These are phyloP conservation scores for Cicer bijugum DNA, from an alignment of 306 rosid species.

Conservation along the genomic window DNA sequence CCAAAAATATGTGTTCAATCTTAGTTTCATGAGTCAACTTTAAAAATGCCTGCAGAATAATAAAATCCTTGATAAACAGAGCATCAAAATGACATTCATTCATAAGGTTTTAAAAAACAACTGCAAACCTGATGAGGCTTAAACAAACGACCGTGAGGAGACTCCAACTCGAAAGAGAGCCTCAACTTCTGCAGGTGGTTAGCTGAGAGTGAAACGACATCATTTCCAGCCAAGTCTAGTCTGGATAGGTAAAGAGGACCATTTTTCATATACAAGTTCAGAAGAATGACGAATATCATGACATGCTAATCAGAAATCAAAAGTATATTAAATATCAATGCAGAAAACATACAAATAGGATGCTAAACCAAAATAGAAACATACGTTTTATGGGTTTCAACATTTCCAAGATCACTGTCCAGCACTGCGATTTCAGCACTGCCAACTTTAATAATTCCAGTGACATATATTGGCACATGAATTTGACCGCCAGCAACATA, in stretches of 20 bases:
- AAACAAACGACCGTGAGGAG: constrained; percentile 70
- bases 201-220: constrained; percentile 69
- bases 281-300: constrained; percentile 35
- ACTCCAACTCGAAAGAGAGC: constrained; percentile 76
- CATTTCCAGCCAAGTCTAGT: constrained; percentile 77
- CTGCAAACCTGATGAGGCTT: constrained; percentile 93
- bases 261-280: too few relatives aligned
- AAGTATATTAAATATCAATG: neutral
- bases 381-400: constrained; percentile 86
- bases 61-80: constrained; percentile 48
- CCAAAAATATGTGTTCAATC: constrained; percentile 84
- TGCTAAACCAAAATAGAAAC: constrained; percentile 41
- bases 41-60: constrained; percentile 79
- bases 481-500: constrained; percentile 86
- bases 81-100: constrained; percentile 36
- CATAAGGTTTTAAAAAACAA: constrained; percentile 39
- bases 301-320: constrained; percentile 27
- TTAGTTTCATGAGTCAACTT: constrained; percentile 84
- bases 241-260: constrained; percentile 50
- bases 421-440: constrained; percentile 80
- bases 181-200: constrained; percentile 95
- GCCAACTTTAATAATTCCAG: constrained; percentile 72
- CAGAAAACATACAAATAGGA: constrained; percentile 27
- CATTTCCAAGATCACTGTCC: constrained; percentile 87
- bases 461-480: constrained; percentile 73